Percentiles rank a stretch among this genome's conserved stretches.
Evolutionary conservation across 2,329 filamentous ascomycete species (phyloP).

Genomic region (Cladosporium austrohemisphaericum): DNA sequence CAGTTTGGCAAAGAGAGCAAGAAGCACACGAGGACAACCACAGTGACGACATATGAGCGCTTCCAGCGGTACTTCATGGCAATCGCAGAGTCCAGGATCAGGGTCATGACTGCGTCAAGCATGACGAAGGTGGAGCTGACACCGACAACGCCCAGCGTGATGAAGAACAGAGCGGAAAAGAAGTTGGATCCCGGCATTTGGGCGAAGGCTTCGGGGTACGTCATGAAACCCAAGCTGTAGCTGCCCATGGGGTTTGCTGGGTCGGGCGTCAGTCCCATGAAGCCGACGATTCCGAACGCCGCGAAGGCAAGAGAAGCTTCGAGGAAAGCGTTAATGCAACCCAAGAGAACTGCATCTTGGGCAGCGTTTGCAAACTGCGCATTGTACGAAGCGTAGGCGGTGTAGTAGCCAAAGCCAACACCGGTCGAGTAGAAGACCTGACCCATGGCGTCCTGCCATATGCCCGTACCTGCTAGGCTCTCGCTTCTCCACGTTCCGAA

Average conservation of each 20-base stretch:
- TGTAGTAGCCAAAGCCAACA: conserved; percentile 58
- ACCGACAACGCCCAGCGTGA: conserved; percentile 56
- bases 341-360: conserved; percentile 56
- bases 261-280: conserved; percentile 40
- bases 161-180: conserved; percentile 56
- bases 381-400: conserved; percentile 57
- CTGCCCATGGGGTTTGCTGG: conserved; percentile 48
- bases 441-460: conserved; percentile 58
- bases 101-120: conserved; percentile 54
- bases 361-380: conserved; percentile 55
- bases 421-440: conserved; percentile 60
- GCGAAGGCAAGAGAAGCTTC: conserved; percentile 51
- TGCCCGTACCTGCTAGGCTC: conserved; percentile 48
- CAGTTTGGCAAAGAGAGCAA: conserved; percentile 55
- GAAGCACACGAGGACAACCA: conserved; percentile 49
- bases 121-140: conserved; percentile 59
- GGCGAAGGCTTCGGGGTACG: conserved; percentile 53
- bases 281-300: conserved; percentile 56
- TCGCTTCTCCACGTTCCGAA: conserved; percentile 49
- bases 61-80: conserved; percentile 37
- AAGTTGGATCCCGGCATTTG: conserved; percentile 57
- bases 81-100: conserved; percentile 50
- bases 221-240: conserved; percentile 57
- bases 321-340: conserved; percentile 52
- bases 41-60: conserved; percentile 49